These are phyloP conservation scores for Apostasia shenzhenica DNA, from an alignment of 106 monocot species.

Conservation along the genomic window DNA sequence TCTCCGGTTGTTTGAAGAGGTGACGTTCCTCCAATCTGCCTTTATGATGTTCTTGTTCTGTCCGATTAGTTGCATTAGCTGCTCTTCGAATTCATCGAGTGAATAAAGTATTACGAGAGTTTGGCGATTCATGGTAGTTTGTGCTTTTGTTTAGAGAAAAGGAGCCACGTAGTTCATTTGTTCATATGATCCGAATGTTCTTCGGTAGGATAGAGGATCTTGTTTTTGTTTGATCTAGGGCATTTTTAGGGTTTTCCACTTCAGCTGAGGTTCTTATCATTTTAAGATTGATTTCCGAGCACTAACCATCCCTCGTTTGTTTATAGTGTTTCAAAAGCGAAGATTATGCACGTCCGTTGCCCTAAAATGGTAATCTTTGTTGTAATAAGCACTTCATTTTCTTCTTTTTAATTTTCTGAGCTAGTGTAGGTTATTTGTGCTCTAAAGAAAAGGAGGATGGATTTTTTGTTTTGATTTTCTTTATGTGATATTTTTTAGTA, in stretches of 20 bases:
- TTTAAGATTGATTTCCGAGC: constrained; percentile 1
- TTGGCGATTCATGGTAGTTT: neutral
- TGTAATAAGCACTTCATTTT: neutral
- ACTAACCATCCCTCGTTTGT: constrained; percentile 11
- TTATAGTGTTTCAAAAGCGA: constrained; percentile 11
- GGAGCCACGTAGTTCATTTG: neutral
- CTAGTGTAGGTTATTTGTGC: neutral
- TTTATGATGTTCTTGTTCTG: neutral
- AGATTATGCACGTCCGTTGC: constrained; percentile 8
- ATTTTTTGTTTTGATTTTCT: too few relatives aligned
- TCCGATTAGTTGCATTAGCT: neutral
- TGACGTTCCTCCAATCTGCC: neutral
- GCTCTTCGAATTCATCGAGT: neutral
- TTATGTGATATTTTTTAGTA: too few relatives aligned
- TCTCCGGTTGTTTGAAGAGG: neutral
- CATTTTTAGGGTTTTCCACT: constrained; percentile 6
- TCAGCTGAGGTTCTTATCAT: neutral
- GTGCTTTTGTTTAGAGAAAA: neutral
- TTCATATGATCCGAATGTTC: neutral
- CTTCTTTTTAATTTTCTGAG: neutral
- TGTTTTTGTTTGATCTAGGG: neutral
- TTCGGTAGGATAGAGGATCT: neutral
- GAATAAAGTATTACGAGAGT: neutral
- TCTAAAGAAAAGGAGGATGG: neutral
- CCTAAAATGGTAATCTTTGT: constrained; percentile 9